A percentile compares a stretch with the other conserved stretches of the same genome.
Evolutionary conservation across 129 eudicot genomes (phyloP).

Genomic region (carrot (Daucus carota)): DH1_v3.0 NC_030385.2:30890001-30890500

Average conservation of each 20-base stretch:
- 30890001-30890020: conserved; percentile 71
- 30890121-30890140: conserved; percentile 89
- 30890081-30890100: conserved; percentile 93
- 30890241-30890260: conserved; percentile 68
- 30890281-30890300: conserved; percentile 83
- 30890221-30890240: conserved; percentile 68
- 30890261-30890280: conserved; percentile 62
- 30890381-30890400: background rate
- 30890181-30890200: conserved; percentile 76
- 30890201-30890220: conserved; percentile 67
- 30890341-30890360: conserved; percentile 84
- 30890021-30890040: conserved; percentile 64
- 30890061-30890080: conserved; percentile 83
- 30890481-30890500: conserved; percentile 81
- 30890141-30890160: conserved; percentile 89
- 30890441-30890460: conserved; percentile 18
- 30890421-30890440: background rate
- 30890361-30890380: background rate
- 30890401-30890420: background rate
- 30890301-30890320: conserved; percentile 91
- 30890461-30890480: conserved; percentile 80
- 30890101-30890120: conserved; percentile 87
- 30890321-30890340: conserved; percentile 75
- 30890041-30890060: conserved; percentile 93
- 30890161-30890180: conserved; percentile 89